Base-by-base conservation (phyloP, 2,329 filamentous ascomycete species). In the Aureobasidium lini region DNA sequence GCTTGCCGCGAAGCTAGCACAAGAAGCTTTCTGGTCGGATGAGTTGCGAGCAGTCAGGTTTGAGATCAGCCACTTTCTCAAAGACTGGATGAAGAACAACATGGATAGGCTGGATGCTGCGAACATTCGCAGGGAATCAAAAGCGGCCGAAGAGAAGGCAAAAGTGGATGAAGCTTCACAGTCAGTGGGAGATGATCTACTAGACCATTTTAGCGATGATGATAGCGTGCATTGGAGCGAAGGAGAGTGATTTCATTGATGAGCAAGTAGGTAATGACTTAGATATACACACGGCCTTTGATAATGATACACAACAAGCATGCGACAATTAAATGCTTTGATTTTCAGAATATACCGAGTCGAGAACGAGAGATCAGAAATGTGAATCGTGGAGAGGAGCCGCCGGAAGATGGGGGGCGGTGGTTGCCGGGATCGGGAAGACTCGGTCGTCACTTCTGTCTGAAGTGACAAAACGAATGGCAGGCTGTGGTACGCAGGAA, bases 161-260 rank as follows among this genome's bases (percentile, higher is more conserved):
- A 57, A 39, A 8, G 54, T 29, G 39, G 37, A 31, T 31, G 34
- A 57, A 13, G 23, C 42, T 7, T n/a, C 32, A 23, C 9, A 15
- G 16, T 40, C 34, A 47, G 31, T 37, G 16, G 42, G 9, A 18
- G 43, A 47, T 18, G 54, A 57, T 32, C 34, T 57, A 2, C 7
- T 57, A 18, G 54, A 57, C 36, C 54, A 57, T 34, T 48, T 57
- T 15, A 57, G 54, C 36, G 54, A 57, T n/a, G 54, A 57, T 5
- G 43, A 57, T 15, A 47, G 42, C 23, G 43, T 57, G 54, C 54
- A 57, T 48, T 57, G 54, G 54, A 57, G 54, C 6, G 54, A 57
- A 1, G 54, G 29, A 8, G 50, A 54, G 28, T 54, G 13, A 50
- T 13, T 18, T 23, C 23, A 31, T 13, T 23, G 37, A 31, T 13